phyloP scores from a whole-genome alignment of 177 flowering plant genomes.

The Telopea speciosissima region DNA sequence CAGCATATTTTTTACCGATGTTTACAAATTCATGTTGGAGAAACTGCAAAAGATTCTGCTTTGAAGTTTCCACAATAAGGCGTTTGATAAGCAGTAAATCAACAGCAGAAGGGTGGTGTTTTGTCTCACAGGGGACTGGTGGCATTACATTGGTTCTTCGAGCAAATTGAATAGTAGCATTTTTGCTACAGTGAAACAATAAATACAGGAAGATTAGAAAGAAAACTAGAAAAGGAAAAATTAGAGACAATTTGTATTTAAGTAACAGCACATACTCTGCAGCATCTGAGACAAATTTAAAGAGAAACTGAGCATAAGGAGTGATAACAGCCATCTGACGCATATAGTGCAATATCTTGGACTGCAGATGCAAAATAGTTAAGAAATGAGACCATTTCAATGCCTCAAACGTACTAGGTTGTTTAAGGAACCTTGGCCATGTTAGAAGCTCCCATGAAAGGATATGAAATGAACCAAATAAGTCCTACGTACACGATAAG shows the following conservation, averaged over 20 bases:
- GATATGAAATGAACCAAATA: neutral
- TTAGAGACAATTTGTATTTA: neutral
- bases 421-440: neutral
- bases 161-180: slow-evolving; percentile 73
- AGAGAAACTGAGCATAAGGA: slow-evolving; percentile 92
- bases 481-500: slow-evolving; percentile 67
- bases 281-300: slow-evolving; percentile 67
- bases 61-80: slow-evolving; percentile 83
- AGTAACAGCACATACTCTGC: slow-evolving; percentile 58
- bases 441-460: slow-evolving; percentile 2
- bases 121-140: slow-evolving; percentile 85
- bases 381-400: slow-evolving; percentile 4
- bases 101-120: slow-evolving; percentile 95
- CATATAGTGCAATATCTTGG: slow-evolving; percentile 96
- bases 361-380: slow-evolving; percentile 40
- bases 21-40: slow-evolving; percentile 98
- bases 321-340: slow-evolving; percentile 99
- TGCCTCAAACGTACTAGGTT: neutral
- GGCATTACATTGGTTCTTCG: slow-evolving; percentile 97
- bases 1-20: slow-evolving; percentile 76
- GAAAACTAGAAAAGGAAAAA: neutral
- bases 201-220: neutral
- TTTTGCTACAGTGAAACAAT: slow-evolving; percentile 52
- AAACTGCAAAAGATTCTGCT: slow-evolving; percentile 79
- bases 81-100: slow-evolving; percentile 89